phyloP scores from a whole-genome alignment of 2,329 filamentous ascomycete genomes.

The Cercospora citrullina region DNA sequence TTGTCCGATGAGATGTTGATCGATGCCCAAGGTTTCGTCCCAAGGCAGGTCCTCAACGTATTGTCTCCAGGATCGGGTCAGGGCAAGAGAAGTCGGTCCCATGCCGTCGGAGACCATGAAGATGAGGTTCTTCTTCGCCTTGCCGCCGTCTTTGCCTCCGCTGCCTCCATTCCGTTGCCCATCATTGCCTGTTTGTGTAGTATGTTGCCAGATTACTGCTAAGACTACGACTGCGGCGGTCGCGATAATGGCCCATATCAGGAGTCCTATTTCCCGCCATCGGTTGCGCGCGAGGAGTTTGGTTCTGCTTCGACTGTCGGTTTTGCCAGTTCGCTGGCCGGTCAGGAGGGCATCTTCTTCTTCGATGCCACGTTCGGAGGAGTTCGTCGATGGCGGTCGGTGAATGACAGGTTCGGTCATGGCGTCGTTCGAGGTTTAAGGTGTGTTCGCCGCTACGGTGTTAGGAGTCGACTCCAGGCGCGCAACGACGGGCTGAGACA shows the following conservation, averaged over 20 bases:
- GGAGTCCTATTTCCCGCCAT: conserved; percentile 74
- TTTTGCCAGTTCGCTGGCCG: conserved; percentile 47
- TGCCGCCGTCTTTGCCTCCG: conserved; percentile 23
- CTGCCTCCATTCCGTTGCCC: not conserved
- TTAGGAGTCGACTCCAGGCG: not conserved
- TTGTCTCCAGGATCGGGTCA: conserved; percentile 87
- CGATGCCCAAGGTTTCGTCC: conserved; percentile 74
- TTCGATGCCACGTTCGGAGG: conserved; percentile 59
- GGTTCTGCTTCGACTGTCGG: conserved; percentile 40
- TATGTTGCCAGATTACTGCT: conserved; percentile 75
- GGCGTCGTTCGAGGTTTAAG: not conserved
- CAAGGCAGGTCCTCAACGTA: conserved; percentile 69
- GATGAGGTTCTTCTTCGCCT: conserved; percentile 83
- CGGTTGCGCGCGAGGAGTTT: conserved; percentile 42
- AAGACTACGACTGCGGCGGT: conserved; percentile 77
- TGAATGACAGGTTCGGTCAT: conserved; percentile 53
- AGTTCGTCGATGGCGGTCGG: conserved; percentile 58
- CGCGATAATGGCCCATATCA: conserved; percentile 79
- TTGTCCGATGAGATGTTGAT: conserved; percentile 86
- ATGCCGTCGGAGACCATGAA: conserved; percentile 99
- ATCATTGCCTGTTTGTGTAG: conserved; percentile 19
- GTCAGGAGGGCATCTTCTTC: conserved; percentile 62
- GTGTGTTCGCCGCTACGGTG: not conserved
- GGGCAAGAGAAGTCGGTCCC: conserved; percentile 85
- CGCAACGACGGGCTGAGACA: not conserved